Base-by-base conservation (phyloP, 495 filamentous ascomycete genomes). In the Pyrenula massariospora region DNA sequence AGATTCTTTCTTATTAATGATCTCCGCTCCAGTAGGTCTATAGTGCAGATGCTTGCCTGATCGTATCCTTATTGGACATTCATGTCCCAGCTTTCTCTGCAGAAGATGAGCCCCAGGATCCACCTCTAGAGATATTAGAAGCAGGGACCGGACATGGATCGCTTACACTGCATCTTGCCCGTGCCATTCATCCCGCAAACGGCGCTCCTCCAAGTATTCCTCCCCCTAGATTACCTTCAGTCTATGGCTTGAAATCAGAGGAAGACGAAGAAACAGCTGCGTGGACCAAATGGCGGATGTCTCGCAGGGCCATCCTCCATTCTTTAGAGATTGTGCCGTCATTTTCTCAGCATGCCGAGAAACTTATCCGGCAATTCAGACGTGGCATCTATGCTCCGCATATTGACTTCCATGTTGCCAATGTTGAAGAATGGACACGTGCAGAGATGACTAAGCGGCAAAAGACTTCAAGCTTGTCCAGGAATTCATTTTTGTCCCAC, bases 141-240 rank as follows among this genome's bases (percentile, higher is more conserved):
- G 87, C 86, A 42, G 88, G 88, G 5, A 91, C 88, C 1, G 88
- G 88, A 2, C 84, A 89, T 71, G 88, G 87, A 52, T 82, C 83
- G 12, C 68, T 92, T 52, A 91, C 87, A 1, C 70, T 91, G 8
- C 76, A 87, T 59, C 75, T 91, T 12, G 80, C 84, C 21, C 78
- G 84, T n/a, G 85, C 85, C 25, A 80, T 91, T 22, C 85, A 89
- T 65, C 87, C 82, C 15, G 85, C 83, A 10, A 91, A 91, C 67
- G 66, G 77, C 1, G 63, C 55, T 54, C 75, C 66, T 15, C 69
- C 70, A 5, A 63, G 68, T 21, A 19, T 57, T 24, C 57, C 24
- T 0, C 19, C 55, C 11, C 31, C 52, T 15, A 12, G 50, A 15
- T 50, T 10, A 10, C 15, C 42, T 51, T 53, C 19, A 52, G 54